Conservation (phyloP, 192 early-diverging fungal genomes). For the Umbelopsis sp. region DNA sequence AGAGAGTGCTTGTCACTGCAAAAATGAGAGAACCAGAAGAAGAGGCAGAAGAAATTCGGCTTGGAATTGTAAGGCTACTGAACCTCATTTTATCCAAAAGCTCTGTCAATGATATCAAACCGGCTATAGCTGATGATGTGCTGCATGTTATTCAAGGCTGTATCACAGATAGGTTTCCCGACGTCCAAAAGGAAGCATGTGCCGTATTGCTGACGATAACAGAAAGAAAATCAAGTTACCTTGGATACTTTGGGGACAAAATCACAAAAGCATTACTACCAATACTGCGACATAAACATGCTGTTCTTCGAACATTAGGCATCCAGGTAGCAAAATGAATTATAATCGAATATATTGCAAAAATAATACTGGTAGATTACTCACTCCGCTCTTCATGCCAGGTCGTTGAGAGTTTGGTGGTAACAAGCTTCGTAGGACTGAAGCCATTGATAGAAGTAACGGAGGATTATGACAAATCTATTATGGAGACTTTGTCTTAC, state of each 20-base stretch:
- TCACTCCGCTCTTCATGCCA: not conserved
- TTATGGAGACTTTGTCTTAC: not conserved
- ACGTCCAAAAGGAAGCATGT: not conserved
- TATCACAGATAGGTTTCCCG: not conserved
- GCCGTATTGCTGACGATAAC: not conserved
- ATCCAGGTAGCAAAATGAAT: not conserved
- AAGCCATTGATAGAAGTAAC: not conserved
- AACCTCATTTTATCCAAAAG: not conserved
- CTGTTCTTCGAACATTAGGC: not conserved
- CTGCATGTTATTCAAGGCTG: not conserved
- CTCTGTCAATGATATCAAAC: not conserved
- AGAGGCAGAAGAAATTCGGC: conserved; percentile 13
- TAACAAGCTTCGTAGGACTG: not conserved
- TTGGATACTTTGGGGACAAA: not conserved
- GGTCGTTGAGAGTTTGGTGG: not conserved
- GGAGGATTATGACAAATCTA: not conserved
- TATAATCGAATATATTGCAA: not conserved
- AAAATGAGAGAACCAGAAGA: not conserved
- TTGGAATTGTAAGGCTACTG: not conserved
- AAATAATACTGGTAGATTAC: not conserved
- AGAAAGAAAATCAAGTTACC: not conserved
- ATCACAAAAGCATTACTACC: not conserved
- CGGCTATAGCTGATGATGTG: not conserved
- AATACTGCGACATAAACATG: conserved; percentile 1
- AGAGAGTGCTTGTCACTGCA: not conserved